Evolutionary conservation across 306 rosid genomes (phyloP).

Genomic region (Corylus heterophylla): DNA sequence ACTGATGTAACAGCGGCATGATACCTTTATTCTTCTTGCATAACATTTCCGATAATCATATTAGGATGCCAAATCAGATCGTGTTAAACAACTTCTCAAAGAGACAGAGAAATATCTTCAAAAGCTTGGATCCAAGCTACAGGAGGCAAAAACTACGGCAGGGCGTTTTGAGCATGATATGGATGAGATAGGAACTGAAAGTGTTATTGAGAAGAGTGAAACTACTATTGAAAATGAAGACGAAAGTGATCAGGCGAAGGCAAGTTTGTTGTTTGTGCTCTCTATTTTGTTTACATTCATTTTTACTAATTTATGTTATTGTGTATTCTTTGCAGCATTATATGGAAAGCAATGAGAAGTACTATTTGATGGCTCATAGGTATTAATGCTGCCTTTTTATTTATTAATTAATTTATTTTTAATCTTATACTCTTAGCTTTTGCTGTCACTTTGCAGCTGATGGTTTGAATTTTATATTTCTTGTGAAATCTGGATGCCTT

Average conservation of each 20-base stretch:
- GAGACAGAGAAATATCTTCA: conserved; percentile 99
- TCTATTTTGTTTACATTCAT: conserved; percentile 14
- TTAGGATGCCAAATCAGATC: conserved; percentile 98
- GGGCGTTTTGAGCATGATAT: conserved; percentile 63
- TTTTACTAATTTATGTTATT: conserved; percentile 29
- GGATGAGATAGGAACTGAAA: conserved; percentile 59
- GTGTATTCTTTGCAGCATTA: conserved; percentile 73
- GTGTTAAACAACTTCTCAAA: conserved; percentile 97
- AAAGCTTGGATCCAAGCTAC: conserved; percentile 93
- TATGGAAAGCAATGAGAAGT: conserved; percentile 97
- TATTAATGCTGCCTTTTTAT: conserved; percentile 36
- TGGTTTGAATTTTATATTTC: neutral
- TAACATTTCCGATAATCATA: conserved; percentile 21
- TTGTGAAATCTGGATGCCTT: conserved; percentile 19
- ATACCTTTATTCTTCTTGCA: conserved; percentile 8
- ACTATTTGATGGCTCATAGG: conserved; percentile 99
- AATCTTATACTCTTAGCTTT: conserved; percentile 9
- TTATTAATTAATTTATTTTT: neutral
- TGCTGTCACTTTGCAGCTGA: conserved; percentile 14
- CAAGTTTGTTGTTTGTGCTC: conserved; percentile 41
- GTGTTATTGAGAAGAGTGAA: conserved; percentile 62
- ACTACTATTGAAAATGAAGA: conserved; percentile 76
- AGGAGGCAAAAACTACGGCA: conserved; percentile 73
- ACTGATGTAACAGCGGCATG: conserved; percentile 14
- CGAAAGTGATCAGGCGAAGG: conserved; percentile 99